These are phyloP conservation scores for Rhodocollybia butyracea DNA, from an alignment of 768 basidiomycete species.

Conservation along the genomic window DNA sequence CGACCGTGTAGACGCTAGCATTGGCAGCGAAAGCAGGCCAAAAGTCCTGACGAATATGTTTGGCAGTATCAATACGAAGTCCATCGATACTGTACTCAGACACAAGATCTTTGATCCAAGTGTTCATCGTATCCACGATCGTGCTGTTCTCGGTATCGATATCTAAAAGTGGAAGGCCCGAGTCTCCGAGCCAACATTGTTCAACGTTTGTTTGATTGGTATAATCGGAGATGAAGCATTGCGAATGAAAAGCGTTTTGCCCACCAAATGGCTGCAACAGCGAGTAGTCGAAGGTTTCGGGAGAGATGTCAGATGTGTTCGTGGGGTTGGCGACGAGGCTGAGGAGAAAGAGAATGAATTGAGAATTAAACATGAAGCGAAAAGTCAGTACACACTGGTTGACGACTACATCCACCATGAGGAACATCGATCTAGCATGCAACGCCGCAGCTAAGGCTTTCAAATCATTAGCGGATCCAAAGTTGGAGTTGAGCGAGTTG, in stretches of 20 bases:
- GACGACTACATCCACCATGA: slow-evolving; percentile 76
- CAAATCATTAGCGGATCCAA: slow-evolving; percentile 72
- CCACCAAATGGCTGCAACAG: slow-evolving; percentile 25
- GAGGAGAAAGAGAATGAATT: not conserved
- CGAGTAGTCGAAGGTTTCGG: slow-evolving; percentile 26
- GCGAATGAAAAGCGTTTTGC: slow-evolving; percentile 49
- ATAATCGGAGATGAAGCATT: slow-evolving; percentile 61
- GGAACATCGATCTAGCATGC: slow-evolving; percentile 56
- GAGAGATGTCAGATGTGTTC: slow-evolving; percentile 12
- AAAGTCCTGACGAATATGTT: slow-evolving; percentile 62
- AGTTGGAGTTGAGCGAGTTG: slow-evolving; percentile 61
- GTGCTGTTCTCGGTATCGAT: slow-evolving; percentile 63
- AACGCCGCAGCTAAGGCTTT: slow-evolving; percentile 64
- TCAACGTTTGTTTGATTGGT: slow-evolving; percentile 55
- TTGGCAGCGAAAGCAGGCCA: slow-evolving; percentile 61
- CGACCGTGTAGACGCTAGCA: slow-evolving; percentile 70
- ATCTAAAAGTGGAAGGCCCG: slow-evolving; percentile 60
- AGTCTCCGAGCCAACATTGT: slow-evolving; percentile 78
- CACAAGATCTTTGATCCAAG: slow-evolving; percentile 62
- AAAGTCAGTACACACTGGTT: slow-evolving; percentile 54
- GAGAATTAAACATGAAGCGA: not conserved
- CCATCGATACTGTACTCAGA: slow-evolving; percentile 61
- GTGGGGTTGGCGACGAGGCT: slow-evolving; percentile 18
- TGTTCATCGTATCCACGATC: slow-evolving; percentile 49
- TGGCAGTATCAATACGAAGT: slow-evolving; percentile 62